Evolutionary conservation across 2,329 filamentous ascomycete genomes (phyloP), one percentile per base, ranked within the genome.

Genomic region (Neofusicoccum sp.): DNA sequence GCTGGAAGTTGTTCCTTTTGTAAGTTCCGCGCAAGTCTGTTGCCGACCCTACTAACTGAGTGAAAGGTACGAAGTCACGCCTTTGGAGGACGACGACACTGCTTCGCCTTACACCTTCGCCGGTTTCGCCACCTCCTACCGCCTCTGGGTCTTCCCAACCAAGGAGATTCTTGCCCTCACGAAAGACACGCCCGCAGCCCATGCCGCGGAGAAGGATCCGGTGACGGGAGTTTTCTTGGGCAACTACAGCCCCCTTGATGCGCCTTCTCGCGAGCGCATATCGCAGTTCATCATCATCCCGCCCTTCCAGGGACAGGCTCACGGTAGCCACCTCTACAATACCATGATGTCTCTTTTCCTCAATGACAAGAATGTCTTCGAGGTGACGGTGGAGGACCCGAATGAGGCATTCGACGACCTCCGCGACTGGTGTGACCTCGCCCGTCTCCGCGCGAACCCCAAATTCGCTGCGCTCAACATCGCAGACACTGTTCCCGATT

Each of bases 271-370:
- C 43, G 87, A 92, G 64, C 86, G 96, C 48, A 91, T 99, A 67
- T 96, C 94, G 0, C 95, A 99, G 75, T 98, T 98, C 76, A 73
- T 99, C 65, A 89, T 99, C 66, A 82, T 99, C 9, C 93, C 93
- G 2, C 90, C 92, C 5, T 96, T 92, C 76, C 93, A 97, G 74
- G 84, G 86, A 65, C 86, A 87, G 65, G 93, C 93, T 14, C 88
- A 94, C 56, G 95, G 94, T 39, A 85, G 87, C 9, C 84, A 87
- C 45, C 86, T 99, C 43, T 99, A 98, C 81, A 87, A 87, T 64
- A 83, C 87, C 54, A 91, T 98, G 68, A 94, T 92, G 71, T 78
- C 84, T 6, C 79, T 87, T 68, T 90, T 91, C 67, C 83, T 90
- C 64, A 81, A 85, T 37, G 85, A 90, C 63, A 76, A 85, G 0